Base-by-base conservation (phyloP, 371 early-diverging fungal genomes). In the Mortierella sp. region DNA sequence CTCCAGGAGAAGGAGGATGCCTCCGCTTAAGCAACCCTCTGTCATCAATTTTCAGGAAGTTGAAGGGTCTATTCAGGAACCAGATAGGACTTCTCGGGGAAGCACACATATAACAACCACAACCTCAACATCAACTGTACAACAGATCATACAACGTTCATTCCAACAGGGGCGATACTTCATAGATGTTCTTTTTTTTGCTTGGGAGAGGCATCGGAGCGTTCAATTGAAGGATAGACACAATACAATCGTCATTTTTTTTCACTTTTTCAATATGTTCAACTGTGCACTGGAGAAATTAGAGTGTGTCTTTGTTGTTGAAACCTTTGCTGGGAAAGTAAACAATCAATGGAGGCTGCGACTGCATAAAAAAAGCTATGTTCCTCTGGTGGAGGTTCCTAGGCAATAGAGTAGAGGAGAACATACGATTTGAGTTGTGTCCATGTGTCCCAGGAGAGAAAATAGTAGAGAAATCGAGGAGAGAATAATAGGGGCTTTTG, bases 1-100 rank as follows among this genome's bases (percentile, higher is more conserved):
- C 81, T 93, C 73, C 92, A 93, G 71, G 93, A 93, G 88, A 89
- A 88, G 28, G 92, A 93, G 80, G 91, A 91, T 77, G 92, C 92
- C 77, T 88, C 89, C 28, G 75, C 88, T 70, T 93, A 91, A 91
- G 47, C 21, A 38, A 73, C 2, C n/a, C 63, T 0, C 21, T 11
- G 38, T 3, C 57, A 47, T 10, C 26, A 65, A 50, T 58, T 45
- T 38, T 28, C 9, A 10, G 68, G 21, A 4, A 38, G 21, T 68
- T 19, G 21, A 42, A 38, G 2, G 60, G 38, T 47, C 10, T 57
- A 54, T 57, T 71, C 70, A 72, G 72, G 74, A 74, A 21, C 14
- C 65, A 60, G 31, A 28, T 5, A 13, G 4, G 31, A 31, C 34
- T 34, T 16, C 34, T 31, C 21, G 19, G 19, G 34, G 28, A 31